Conservation (phyloP, 2,329 filamentous ascomycete species). For the Sphaerulina vaccinii region DNA sequence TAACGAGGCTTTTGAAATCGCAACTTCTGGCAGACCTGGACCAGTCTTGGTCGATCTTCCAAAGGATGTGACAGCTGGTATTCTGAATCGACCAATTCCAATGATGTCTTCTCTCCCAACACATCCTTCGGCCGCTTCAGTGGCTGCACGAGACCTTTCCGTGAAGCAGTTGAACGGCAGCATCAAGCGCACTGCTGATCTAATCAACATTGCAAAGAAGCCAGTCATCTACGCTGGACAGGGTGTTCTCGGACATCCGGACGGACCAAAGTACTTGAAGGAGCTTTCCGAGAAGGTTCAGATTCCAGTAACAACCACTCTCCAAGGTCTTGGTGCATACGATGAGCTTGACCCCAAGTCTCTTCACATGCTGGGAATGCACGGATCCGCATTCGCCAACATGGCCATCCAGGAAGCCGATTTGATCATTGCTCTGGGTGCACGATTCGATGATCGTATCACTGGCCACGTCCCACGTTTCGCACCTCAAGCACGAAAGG, state of each 20-base stretch:
- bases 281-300: constrained; percentile 85
- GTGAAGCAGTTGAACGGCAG: constrained; percentile 70
- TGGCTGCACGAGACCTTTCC: constrained; percentile 72
- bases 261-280: constrained; percentile 76
- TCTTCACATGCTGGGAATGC: constrained; percentile 98
- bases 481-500: constrained; percentile 80
- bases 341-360: constrained; percentile 93
- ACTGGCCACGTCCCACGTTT: constrained; percentile 80
- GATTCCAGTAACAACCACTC: constrained; percentile 92
- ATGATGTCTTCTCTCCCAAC: constrained; percentile 69
- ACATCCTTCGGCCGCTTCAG: constrained; percentile 80
- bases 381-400: constrained; percentile 95
- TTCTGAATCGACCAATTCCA: constrained; percentile 81
- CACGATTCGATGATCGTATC: constrained; percentile 94
- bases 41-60: constrained; percentile 94
- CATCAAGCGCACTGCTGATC: constrained; percentile 72
- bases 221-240: constrained; percentile 94
- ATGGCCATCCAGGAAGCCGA: constrained; percentile 97
- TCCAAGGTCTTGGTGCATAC: constrained; percentile 87
- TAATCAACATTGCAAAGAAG: constrained; percentile 88
- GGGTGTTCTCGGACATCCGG: constrained; percentile 76
- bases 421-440: constrained; percentile 90
- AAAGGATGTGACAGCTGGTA: constrained; percentile 89
- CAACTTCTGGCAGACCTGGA: constrained; percentile 87
- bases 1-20: constrained; percentile 98